Evolutionary conservation across 495 filamentous ascomycete genomes (phyloP), one percentile per base, ranked within the genome.

Genomic region (Pyrenopolyporus hunteri): DNA sequence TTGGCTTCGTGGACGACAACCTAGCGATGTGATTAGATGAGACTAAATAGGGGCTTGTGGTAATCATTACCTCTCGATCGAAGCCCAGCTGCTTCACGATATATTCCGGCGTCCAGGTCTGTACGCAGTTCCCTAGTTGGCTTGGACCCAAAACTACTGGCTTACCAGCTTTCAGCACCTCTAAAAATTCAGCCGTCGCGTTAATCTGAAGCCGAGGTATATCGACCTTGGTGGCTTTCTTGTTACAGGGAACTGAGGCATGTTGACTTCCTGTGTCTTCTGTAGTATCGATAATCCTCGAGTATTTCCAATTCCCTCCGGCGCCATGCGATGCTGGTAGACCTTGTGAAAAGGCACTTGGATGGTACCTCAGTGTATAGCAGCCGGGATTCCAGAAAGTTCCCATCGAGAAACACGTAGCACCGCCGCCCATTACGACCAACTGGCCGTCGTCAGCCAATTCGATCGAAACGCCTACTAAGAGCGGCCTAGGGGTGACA

Each of bases 341-440:
- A 10, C 29, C 45, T 10, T n/a, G n/a, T 8, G 19, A 8, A 4
- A 22, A 10, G 4, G 32, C 2, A 8, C 25, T 28, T 13, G 57
- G 31, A 44, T 49, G 20, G 6, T 57, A 48, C 3, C 17, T 14
- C 2, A 65, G 9, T 19, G 66, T 69, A 53, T 70, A 86, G 33
- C 79, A 79, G 0, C 82, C 85, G 37, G 81, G 76, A 53, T 89
- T 91, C 85, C 88, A 91, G 59, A 81, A 87, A 10, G 86, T 86
- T 6, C 90, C 91, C 80, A 96, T 93, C 0, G 90, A 91, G 73
- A 95, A 96, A 70, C 92, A 96, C 0, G 92, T 89, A 20, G 90
- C 90, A 14, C 93, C 92, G 11, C 93, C 92, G 6, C 91, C 91
- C 29, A 88, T 71, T 1, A 96, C 71, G 13, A 88, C 60, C 3